These are phyloP conservation scores for Hysterangium stoloniferum DNA, from an alignment of 768 basidiomycete species.

Conservation along the genomic window DNA sequence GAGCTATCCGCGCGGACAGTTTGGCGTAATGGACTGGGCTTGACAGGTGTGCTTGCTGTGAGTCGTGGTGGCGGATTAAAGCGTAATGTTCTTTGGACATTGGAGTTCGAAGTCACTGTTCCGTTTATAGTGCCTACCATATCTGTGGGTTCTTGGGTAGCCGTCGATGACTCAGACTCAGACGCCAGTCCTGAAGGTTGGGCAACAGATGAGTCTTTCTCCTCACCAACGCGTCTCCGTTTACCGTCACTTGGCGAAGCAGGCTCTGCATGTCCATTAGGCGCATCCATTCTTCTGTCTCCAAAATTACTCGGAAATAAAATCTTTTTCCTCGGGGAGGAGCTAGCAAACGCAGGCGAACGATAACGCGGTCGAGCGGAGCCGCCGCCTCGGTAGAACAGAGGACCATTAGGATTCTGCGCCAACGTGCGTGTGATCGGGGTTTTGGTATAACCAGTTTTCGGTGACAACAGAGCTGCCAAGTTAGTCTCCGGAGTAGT, in stretches of 20 bases:
- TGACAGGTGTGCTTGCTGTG: slow-evolving; percentile 31
- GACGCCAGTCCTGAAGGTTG: slow-evolving; percentile 18
- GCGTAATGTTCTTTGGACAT: neutral
- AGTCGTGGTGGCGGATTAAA: slow-evolving; percentile 19
- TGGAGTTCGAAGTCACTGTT: neutral
- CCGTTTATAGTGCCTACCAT: too few species aligned
- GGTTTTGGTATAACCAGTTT: neutral
- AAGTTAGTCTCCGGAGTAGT: slow-evolving; percentile 9
- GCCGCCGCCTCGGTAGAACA: slow-evolving; percentile 70
- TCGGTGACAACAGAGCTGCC: neutral
- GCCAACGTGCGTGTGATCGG: slow-evolving; percentile 31
- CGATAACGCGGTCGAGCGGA: slow-evolving; percentile 64
- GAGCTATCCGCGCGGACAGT: slow-evolving; percentile 12
- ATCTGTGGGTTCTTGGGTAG: too few species aligned
- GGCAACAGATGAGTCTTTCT: slow-evolving; percentile 30
- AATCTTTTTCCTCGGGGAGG: slow-evolving; percentile 36
- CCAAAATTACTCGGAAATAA: slow-evolving; percentile 31
- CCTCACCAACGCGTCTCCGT: slow-evolving; percentile 51
- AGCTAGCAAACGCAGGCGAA: slow-evolving; percentile 60
- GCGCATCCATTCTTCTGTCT: slow-evolving; percentile 31
- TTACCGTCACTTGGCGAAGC: slow-evolving; percentile 27
- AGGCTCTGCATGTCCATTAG: neutral
- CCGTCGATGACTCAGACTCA: slow-evolving; percentile 3
- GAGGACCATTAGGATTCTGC: slow-evolving; percentile 68
- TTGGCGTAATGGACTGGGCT: slow-evolving; percentile 11